Evolutionary conservation across 2,329 filamentous ascomycete species (phyloP).

Genomic region (Fusarium sp.): DNA sequence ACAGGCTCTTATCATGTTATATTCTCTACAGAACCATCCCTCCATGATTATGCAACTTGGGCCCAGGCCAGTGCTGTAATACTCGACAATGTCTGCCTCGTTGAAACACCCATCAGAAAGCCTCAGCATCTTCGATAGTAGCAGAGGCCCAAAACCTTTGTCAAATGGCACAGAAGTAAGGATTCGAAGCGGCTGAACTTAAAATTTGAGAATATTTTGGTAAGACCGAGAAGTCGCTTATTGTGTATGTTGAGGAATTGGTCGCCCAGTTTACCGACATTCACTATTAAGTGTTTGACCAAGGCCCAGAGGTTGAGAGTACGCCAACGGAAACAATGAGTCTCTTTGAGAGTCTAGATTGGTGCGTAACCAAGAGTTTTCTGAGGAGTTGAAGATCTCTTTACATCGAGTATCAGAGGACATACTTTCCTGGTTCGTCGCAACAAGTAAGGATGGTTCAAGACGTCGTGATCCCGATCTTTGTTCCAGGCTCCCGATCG

Average conservation of each 20-base stretch:
- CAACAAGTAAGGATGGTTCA: background rate
- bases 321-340: background rate
- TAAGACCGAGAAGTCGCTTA: background rate
- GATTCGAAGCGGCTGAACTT: background rate
- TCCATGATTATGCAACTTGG: background rate
- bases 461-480: background rate
- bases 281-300: background rate
- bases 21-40: background rate
- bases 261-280: background rate
- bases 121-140: background rate
- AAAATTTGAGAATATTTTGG: rapidly evolving
- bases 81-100: background rate
- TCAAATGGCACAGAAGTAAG: background rate
- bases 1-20: background rate
- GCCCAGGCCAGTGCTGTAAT: rapidly evolving
- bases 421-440: background rate
- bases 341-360: background rate
- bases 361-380: background rate
- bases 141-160: background rate
- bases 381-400: rapidly evolving
- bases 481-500: background rate
- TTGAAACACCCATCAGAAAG: background rate
- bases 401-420: too few species aligned
- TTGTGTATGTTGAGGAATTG: background rate
- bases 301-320: background rate